These are phyloP conservation scores for Cryptococcus sp. DNA, from an alignment of 1,284 basidiomycete genomes.

Conservation along the genomic window DNA sequence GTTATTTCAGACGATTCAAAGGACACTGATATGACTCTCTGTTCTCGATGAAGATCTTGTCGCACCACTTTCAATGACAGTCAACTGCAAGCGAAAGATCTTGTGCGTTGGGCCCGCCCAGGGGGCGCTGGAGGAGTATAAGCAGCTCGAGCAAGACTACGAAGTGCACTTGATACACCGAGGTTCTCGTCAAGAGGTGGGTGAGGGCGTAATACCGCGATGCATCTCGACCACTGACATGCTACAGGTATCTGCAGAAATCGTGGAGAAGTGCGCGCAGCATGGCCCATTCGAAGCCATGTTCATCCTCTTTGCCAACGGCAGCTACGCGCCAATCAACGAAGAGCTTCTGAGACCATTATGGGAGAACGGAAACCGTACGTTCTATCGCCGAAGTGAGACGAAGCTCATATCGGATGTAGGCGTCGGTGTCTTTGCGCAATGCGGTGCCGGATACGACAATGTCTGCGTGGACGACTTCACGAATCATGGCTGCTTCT, in stretches of 20 bases:
- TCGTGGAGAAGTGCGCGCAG: conserved; percentile 9
- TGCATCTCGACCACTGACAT: background rate
- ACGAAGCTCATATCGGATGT: background rate
- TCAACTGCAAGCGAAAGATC: conserved; percentile 12
- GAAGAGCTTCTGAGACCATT: conserved; percentile 23
- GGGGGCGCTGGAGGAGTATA: conserved; percentile 20
- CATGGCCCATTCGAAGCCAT: conserved; percentile 24
- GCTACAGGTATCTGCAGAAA: conserved; percentile 11
- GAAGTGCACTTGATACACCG: conserved; percentile 23
- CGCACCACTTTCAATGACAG: too few relatives aligned
- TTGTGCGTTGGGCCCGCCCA: conserved; percentile 18
- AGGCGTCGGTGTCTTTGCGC: conserved; percentile 24
- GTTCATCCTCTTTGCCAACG: conserved; percentile 27
- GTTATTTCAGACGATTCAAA: too few relatives aligned
- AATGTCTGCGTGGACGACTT: conserved; percentile 20
- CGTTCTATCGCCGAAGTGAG: background rate
- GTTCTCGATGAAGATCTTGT: too few relatives aligned
- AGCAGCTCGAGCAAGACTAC: conserved; percentile 18
- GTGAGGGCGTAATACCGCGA: conserved; percentile 5
- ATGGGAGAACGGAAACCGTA: conserved; percentile 23
- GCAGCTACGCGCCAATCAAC: conserved; percentile 23
- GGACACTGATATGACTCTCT: too few relatives aligned
- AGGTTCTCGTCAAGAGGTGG: conserved; percentile 14
- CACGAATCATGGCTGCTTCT: conserved; percentile 17
- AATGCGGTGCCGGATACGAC: conserved; percentile 29